These are phyloP conservation scores for Jacaranda mimosifolia DNA, from an alignment of 257 asterid genomes.

Conservation along the genomic window DNA sequence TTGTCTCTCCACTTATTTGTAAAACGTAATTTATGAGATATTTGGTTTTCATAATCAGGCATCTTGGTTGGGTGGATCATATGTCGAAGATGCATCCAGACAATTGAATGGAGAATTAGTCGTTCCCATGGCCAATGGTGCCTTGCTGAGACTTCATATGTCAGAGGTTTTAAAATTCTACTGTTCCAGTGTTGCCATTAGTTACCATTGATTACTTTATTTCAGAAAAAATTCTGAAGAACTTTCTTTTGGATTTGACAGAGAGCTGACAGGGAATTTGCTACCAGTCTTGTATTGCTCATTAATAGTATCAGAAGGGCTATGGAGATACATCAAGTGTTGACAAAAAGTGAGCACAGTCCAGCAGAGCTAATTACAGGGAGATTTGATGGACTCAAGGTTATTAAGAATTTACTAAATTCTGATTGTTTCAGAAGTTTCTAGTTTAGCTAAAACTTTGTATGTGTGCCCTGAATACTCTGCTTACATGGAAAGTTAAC, in stretches of 20 bases:
- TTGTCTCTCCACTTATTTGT: not conserved
- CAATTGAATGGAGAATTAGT: slow-evolving; percentile 72
- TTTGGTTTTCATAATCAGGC: slow-evolving; percentile 58
- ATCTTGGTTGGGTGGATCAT: slow-evolving; percentile 90
- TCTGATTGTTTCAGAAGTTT: slow-evolving; percentile 27
- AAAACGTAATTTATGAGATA: slow-evolving; percentile 31
- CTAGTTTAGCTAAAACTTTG: slow-evolving; percentile 13
- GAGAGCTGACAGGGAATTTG: slow-evolving; percentile 77
- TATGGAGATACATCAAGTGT: slow-evolving; percentile 63
- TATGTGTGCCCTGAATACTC: slow-evolving; percentile 2
- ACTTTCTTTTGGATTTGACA: slow-evolving; percentile 45
- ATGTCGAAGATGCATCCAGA: slow-evolving; percentile 56
- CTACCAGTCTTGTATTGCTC: slow-evolving; percentile 64
- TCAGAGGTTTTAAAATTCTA: slow-evolving; percentile 64
- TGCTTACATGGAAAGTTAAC: not conserved
- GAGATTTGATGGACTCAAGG: slow-evolving; percentile 91
- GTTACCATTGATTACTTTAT: not conserved
- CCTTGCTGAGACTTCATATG: slow-evolving; percentile 71
- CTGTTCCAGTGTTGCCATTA: slow-evolving; percentile 18
- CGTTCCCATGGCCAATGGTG: slow-evolving; percentile 67
- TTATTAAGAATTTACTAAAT: slow-evolving; percentile 34
- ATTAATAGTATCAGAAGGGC: slow-evolving; percentile 60
- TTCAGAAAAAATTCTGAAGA: slow-evolving; percentile 7
- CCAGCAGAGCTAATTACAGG: slow-evolving; percentile 80
- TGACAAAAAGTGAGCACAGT: slow-evolving; percentile 54